Evolutionary conservation across 2,329 filamentous ascomycete genomes (phyloP), one percentile per base, ranked within the genome.

Genomic region (Rugonectria rugulosa): DNA sequence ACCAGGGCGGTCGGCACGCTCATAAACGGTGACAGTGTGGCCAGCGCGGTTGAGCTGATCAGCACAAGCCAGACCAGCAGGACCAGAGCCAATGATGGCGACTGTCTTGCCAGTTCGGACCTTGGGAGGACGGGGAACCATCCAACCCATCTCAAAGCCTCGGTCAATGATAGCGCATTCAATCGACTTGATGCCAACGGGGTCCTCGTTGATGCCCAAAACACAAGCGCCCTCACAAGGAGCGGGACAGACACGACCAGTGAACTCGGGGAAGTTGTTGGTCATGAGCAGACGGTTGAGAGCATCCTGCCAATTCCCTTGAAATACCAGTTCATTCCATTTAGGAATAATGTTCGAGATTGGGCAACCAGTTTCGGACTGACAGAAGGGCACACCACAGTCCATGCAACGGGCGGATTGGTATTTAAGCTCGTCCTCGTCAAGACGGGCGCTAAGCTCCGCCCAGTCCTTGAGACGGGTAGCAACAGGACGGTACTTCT

Each of bases 241-340:
- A 70, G 94, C 94, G 56, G 94, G 94, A 76, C 94, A 98, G 56
- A 97, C 94, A 79, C 94, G 93, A 53, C 94, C 94, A 66, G 94
- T 98, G 75, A 97, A 97, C 73, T 98, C 94, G 4, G 94, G 94
- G 83, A 98, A 97, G 78, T 97, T 97, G 81, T 98, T 97, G 63
- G 94, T 97, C 90, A 96, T 94, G 49, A 97, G 81, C 10, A 98
- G 83, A 56, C 92, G 86, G 76, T 97, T 94, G 4, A 97, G 86
- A 20, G 94, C 94, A 75, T 97, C 93, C 65, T 88, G 85, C 94
- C 94, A 98, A 60, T 96, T 88, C 42, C 85, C 83, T 54, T 86
- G 79, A 70, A 87, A 87, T 0, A 96, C 85, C 8, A 97, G 62
- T 58, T 97, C 92, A 53, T 96, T 97, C 91, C 91, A 97, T 67